Percentiles rank a stretch among this genome's conserved stretches.
Evolutionary conservation across 345 rosid species (phyloP).

Genomic region (Barbarea vulgaris): DNA sequence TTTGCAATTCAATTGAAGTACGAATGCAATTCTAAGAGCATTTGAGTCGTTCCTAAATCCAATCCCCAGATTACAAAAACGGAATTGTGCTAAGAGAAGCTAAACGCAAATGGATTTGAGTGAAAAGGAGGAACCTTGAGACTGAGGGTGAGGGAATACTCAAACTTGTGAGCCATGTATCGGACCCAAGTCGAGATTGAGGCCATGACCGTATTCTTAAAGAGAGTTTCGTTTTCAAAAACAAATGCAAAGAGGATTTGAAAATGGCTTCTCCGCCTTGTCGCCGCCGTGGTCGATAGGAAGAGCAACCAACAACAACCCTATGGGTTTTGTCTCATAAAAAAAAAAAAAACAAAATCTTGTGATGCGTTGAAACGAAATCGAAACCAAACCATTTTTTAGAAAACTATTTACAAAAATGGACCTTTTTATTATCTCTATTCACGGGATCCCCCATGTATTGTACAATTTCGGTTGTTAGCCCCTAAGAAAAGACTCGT

Average conservation of each 20-base stretch:
- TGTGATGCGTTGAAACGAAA: slow-evolving; percentile 17
- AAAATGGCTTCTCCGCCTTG: slow-evolving; percentile 25
- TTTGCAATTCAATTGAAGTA: slow-evolving; percentile 9
- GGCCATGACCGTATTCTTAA: slow-evolving; percentile 55
- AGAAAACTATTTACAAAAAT: background rate
- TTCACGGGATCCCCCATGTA: background rate
- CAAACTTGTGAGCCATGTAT: slow-evolving; percentile 67
- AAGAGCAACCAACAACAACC: slow-evolving; percentile 26
- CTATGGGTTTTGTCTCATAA: slow-evolving; percentile 14
- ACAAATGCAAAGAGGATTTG: background rate
- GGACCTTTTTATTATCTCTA: background rate
- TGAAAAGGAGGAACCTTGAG: slow-evolving; percentile 53
- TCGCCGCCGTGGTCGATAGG: slow-evolving; percentile 34
- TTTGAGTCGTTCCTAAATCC: background rate
- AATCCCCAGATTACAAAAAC: background rate
- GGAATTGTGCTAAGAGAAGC: background rate
- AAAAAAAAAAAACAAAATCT: too few species aligned
- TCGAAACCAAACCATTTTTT: slow-evolving; percentile 15
- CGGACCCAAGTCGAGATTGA: slow-evolving; percentile 77
- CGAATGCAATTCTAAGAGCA: slow-evolving; percentile 19
- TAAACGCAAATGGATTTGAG: background rate
- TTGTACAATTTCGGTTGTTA: background rate
- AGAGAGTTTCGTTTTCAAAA: background rate
- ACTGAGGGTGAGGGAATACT: slow-evolving; percentile 63
- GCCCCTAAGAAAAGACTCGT: background rate